These are phyloP conservation scores for Fusarium nanum DNA, from an alignment of 2,329 filamentous ascomycete genomes.

Conservation along the genomic window DNA sequence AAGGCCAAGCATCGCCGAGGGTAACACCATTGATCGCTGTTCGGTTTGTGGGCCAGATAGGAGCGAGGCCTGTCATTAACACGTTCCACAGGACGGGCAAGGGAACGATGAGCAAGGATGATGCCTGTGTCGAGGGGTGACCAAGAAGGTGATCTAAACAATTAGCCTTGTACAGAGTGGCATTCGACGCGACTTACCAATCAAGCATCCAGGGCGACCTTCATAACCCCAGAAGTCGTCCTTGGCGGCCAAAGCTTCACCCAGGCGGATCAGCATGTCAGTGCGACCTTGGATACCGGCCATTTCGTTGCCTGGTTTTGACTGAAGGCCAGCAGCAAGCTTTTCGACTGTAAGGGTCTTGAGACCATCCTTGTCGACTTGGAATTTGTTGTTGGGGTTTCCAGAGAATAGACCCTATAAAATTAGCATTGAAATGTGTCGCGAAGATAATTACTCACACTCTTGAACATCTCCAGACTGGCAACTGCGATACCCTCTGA, in stretches of 20 bases:
- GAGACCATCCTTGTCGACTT: conserved; percentile 88
- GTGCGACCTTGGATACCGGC: conserved; percentile 88
- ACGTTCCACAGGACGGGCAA: conserved; percentile 91
- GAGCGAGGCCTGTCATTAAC: conserved; percentile 85
- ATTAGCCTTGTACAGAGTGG: conserved; percentile 29
- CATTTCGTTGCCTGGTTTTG: conserved; percentile 81
- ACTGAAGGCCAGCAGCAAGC: conserved; percentile 86
- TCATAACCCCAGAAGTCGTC: conserved; percentile 85
- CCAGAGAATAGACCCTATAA: conserved; percentile 83
- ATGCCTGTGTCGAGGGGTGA: conserved; percentile 88
- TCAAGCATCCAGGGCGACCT: conserved; percentile 91
- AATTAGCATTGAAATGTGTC: conserved; percentile 31
- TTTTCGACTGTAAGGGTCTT: conserved; percentile 77
- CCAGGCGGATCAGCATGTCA: conserved; percentile 79
- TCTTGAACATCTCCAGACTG: conserved; percentile 91
- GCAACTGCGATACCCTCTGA: conserved; percentile 88
- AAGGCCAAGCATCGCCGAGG: conserved; percentile 95
- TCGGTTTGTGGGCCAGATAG: conserved; percentile 89
- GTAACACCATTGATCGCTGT: conserved; percentile 88
- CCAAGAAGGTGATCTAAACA: conserved; percentile 87
- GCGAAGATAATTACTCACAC: conserved; percentile 54
- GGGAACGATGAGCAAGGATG: conserved; percentile 86
- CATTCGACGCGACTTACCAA: conserved; percentile 68
- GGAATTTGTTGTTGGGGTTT: conserved; percentile 81
- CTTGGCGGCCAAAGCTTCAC: conserved; percentile 78